Percentiles rank a stretch among this genome's conserved stretches.
Evolutionary conservation across 345 rosid species (phyloP).

Genomic region (Noccaea caerulescens): DNA sequence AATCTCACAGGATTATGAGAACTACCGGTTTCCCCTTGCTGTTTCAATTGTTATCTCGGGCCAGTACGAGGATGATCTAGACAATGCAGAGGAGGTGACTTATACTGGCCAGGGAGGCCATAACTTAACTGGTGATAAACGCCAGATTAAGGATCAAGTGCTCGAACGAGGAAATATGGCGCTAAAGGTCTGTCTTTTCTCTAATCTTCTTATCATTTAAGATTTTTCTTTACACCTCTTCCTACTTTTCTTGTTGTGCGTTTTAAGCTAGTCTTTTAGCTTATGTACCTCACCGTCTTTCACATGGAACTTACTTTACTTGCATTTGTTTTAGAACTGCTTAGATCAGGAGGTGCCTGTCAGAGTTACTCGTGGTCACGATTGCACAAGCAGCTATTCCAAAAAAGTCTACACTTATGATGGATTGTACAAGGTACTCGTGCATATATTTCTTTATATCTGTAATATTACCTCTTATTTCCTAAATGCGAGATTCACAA

Average conservation of each 20-base stretch:
- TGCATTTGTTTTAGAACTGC: slow-evolving; percentile 62
- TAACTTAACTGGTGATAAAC: slow-evolving; percentile 78
- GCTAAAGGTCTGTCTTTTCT: slow-evolving; percentile 63
- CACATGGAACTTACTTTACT: slow-evolving; percentile 16
- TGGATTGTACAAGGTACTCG: slow-evolving; percentile 81
- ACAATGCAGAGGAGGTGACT: slow-evolving; percentile 83
- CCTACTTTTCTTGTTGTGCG: not conserved
- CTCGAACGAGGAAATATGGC: slow-evolving; percentile 86
- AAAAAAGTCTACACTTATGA: slow-evolving; percentile 84
- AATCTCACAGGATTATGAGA: slow-evolving; percentile 51
- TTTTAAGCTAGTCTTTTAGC: not conserved
- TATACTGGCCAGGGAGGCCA: slow-evolving; percentile 99
- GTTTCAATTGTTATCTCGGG: slow-evolving; percentile 84
- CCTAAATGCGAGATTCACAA: not conserved
- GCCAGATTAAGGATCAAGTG: slow-evolving; percentile 75
- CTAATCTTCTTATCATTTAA: not conserved
- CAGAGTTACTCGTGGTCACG: slow-evolving; percentile 88
- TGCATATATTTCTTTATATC: slow-evolving; percentile 7
- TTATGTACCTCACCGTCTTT: slow-evolving; percentile 12
- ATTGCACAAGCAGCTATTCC: slow-evolving; percentile 63
- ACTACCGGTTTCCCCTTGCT: slow-evolving; percentile 69
- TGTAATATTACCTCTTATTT: slow-evolving; percentile 13
- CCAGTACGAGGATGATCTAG: slow-evolving; percentile 94
- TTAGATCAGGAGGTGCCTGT: slow-evolving; percentile 66
- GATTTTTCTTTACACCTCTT: slow-evolving; percentile 8